Evolutionary conservation across 2,329 filamentous ascomycete species (phyloP), one percentile per base, ranked within the genome.

Genomic region (Aspergillus latus): DNA sequence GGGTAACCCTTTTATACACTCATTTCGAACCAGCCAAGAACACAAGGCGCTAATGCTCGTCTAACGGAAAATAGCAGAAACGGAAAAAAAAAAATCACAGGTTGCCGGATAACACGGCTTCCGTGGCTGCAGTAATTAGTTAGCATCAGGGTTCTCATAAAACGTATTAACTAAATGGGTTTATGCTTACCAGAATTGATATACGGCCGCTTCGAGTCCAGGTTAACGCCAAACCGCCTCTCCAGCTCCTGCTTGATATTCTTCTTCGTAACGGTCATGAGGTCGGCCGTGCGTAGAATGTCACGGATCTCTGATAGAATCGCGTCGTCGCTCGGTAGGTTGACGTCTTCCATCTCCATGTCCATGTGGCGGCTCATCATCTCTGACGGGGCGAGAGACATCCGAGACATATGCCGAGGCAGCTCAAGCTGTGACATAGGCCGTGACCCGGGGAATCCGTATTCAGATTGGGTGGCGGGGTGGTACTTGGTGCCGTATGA

Each of bases 181-280:
- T 3, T 21, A 21, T 21, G 21, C 88, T 77, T 86, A 93, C 89
- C 89, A 78, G 87, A 92, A 74, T 92, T 92, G 72, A 99, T 97
- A 75, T 97, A 99, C 56, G 90, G 86, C 75, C 92, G 88, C 82
- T 90, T 95, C 52, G 86, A 81, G 72, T 97, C 92, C 57, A 99
- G 82, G 57, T 87, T 84, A 61, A 96, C 87, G 59, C 89, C 90
- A 69, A 99, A 99, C 60, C 92, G 84, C 68, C 86, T 85, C 81
- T 99, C 94, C 56, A 99, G 78, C 78, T 99, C 94, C 64, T 84
- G 78, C 82, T 97, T 97, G 76, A 99, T 89, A 66, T 89, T 91
- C 85, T 99, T 99, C 86, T 99, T 99, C 63, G 94, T 99, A 43
- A 99, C 90, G 4, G 85, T 92, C 94, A 99, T 99, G 69, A 99